Conservation (phyloP, 257 asterid genomes). For the Paulownia fortunei region DNA sequence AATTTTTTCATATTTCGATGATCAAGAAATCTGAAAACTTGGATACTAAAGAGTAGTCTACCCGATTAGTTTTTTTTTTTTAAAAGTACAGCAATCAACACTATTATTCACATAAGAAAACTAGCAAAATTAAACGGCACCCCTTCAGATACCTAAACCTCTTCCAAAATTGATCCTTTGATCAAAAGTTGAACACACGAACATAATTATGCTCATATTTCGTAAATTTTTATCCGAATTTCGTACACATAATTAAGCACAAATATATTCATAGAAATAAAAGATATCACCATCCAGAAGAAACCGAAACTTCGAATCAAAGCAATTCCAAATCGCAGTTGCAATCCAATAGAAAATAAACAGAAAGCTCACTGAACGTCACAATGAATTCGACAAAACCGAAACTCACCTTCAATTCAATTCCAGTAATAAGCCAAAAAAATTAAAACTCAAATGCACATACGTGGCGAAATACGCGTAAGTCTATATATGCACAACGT, state of each 20-base stretch:
- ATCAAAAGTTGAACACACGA: slow-evolving; percentile 13
- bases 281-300: slow-evolving; percentile 18
- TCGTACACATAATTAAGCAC: neutral
- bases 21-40: slow-evolving; percentile 11
- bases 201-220: neutral
- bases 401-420: slow-evolving; percentile 45
- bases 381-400: slow-evolving; percentile 13
- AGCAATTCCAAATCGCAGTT: slow-evolving; percentile 40
- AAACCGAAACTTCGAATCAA: slow-evolving; percentile 30
- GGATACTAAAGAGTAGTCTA: neutral
- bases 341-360: slow-evolving; percentile 30
- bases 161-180: slow-evolving; percentile 21
- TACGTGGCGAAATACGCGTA: neutral
- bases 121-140: neutral
- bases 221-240: neutral
- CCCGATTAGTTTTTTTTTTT: neutral
- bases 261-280: neutral
- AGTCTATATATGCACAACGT: neutral
- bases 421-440: slow-evolving; percentile 14
- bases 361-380: slow-evolving; percentile 31
- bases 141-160: slow-evolving; percentile 5
- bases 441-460: slow-evolving; percentile 18
- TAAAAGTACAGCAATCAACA: slow-evolving; percentile 21
- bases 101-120: neutral
- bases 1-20: neutral